These are phyloP conservation scores for Sphaceloma murrayae DNA, from an alignment of 2,329 filamentous ascomycete species.

Conservation along the genomic window DNA sequence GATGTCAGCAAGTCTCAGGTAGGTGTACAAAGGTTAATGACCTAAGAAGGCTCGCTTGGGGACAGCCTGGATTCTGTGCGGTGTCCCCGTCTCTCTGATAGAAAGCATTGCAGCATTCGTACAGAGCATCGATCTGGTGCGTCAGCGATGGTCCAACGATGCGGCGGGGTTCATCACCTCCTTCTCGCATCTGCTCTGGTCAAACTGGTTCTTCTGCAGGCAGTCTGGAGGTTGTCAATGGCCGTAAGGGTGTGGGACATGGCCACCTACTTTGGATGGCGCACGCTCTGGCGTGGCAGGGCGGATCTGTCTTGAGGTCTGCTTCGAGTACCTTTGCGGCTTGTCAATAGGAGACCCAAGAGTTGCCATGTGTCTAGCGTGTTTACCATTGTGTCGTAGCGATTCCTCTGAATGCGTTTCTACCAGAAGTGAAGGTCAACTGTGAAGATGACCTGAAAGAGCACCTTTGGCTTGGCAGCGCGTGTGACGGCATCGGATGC, in stretches of 20 bases:
- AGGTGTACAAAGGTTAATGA: slow-evolving; percentile 21
- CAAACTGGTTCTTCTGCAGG: slow-evolving; percentile 70
- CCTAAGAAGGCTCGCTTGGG: slow-evolving; percentile 66
- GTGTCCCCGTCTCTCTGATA: slow-evolving; percentile 70
- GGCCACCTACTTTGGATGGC: slow-evolving; percentile 69
- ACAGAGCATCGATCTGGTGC: slow-evolving; percentile 74
- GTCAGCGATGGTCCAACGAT: slow-evolving; percentile 22
- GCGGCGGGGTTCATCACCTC: slow-evolving; percentile 29
- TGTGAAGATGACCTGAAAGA: neutral
- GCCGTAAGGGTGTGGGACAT: slow-evolving; percentile 4
- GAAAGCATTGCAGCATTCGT: slow-evolving; percentile 86
- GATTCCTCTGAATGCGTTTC: too few species aligned
- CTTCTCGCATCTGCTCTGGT: slow-evolving; percentile 71
- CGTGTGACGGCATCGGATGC: slow-evolving; percentile 8
- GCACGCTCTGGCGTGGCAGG: slow-evolving; percentile 81
- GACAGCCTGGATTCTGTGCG: slow-evolving; percentile 72
- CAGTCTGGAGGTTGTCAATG: slow-evolving; percentile 51
- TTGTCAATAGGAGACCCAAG: too few species aligned
- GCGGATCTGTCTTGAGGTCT: slow-evolving; percentile 63
- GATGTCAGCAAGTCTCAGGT: slow-evolving; percentile 8
- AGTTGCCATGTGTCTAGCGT: too few species aligned
- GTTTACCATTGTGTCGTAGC: too few species aligned
- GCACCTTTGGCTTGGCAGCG: neutral
- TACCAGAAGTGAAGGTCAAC: too few species aligned
- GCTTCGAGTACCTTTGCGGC: slow-evolving; percentile 46